Evolutionary conservation across 2,329 filamentous ascomycete species (phyloP), one percentile per base, ranked within the genome.

Genomic region (Pseudogymnoascus sp.): DNA sequence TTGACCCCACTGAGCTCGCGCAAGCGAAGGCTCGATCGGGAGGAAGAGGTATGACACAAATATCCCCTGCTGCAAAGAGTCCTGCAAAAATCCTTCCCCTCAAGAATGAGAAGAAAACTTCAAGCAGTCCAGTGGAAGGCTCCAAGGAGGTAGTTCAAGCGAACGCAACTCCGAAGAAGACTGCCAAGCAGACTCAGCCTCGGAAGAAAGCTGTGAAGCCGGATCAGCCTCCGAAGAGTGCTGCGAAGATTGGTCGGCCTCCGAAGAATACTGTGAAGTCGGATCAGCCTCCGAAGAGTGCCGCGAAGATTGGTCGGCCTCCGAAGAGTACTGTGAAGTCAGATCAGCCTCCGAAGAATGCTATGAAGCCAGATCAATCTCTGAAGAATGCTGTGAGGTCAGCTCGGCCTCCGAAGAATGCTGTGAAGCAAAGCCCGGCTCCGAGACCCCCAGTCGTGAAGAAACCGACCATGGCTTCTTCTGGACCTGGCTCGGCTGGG

Each of bases 31-130:
- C 28, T 55, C 49, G 28, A 7, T 55, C 49, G 49, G 49, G 49
- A 55, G 49, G 49, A 55, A 33, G 49, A 55, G 49, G 49, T 55
- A 55, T 33, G 49, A 33, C 4, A 55, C 25, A 33, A 14, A 55
- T 5, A 18, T 55, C 28, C 28, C 49, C 25, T 31, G 14, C 45
- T 55, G 33, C 25, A 33, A 33, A 55, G 49, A 55, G n/a, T 33
- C 49, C 49, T 21, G 28, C 49, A 33, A 55, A 55, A 55, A 33
- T 21, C n/a, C 28, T 18, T 18, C 28, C 49, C 49, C n/a, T 6
- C 49, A 33, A 55, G 28, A 21, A 33, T 33, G 28, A 55, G 49
- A 55, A 55, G 25, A 33, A 55, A 33, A 1, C n/a, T 18, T 55
- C 49, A 21, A 21, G n/a, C 4, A 16, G 16, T 16, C 16, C 16